phyloP scores from a whole-genome alignment of 805 yeast genomes.

The Candida ponderosae region DNA sequence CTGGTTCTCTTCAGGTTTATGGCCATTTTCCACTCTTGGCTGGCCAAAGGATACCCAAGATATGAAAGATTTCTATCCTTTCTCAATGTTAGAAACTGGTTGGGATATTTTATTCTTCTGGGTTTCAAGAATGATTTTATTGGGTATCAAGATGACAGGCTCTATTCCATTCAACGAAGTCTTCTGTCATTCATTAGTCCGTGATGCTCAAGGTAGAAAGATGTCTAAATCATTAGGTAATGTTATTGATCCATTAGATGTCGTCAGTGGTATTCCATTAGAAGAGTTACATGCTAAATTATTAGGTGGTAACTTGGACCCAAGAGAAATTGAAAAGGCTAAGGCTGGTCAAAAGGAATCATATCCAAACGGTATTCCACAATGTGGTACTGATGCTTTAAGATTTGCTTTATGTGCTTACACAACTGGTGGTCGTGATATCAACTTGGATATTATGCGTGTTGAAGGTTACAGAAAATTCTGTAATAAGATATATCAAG shows the following conservation, averaged over 20 bases:
- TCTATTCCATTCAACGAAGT: slow-evolving; percentile 91
- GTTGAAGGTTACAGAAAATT: slow-evolving; percentile 99
- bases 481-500: slow-evolving; percentile 99
- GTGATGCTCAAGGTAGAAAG: slow-evolving; percentile 98
- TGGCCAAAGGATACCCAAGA: slow-evolving; percentile 86
- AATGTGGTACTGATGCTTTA: slow-evolving; percentile 98
- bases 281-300: slow-evolving; percentile 75
- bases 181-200: slow-evolving; percentile 95
- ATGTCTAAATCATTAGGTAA: slow-evolving; percentile 98
- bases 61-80: slow-evolving; percentile 73
- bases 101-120: slow-evolving; percentile 99
- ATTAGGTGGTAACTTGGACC: slow-evolving; percentile 76
- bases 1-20: slow-evolving; percentile 96
- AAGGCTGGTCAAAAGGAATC: slow-evolving; percentile 79
- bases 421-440: slow-evolving; percentile 98
- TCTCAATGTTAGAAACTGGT: slow-evolving; percentile 94
- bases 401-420: slow-evolving; percentile 98
- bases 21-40: slow-evolving; percentile 96
- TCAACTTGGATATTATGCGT: slow-evolving; percentile 90
- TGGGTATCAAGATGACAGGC: slow-evolving; percentile 87
- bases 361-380: slow-evolving; percentile 96
- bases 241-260: slow-evolving; percentile 93
- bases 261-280: slow-evolving; percentile 79
- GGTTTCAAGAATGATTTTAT: slow-evolving; percentile 94
- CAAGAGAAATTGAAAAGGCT: slow-evolving; percentile 82